Conservation (phyloP, 2,329 filamentous ascomycete genomes). For the Penicillium brasilianum region DNA sequence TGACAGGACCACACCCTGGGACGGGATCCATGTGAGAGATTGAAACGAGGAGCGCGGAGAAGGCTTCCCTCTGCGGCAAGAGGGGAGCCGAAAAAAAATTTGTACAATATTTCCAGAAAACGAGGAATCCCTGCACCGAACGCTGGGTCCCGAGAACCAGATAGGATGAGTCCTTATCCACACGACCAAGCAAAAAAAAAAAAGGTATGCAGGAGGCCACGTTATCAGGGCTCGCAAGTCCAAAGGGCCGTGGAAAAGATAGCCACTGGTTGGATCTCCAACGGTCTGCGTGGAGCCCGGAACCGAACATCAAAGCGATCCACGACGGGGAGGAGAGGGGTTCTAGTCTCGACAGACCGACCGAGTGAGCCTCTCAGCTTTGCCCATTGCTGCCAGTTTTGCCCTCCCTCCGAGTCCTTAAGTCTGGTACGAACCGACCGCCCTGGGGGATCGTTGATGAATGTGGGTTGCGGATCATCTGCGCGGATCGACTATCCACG, state of each 20-base stretch:
- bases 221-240: conserved; percentile 7
- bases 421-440: neutral
- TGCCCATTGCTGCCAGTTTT: neutral
- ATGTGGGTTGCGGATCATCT: conserved; percentile 13
- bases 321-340: neutral
- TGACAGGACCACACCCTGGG: conserved; percentile 19
- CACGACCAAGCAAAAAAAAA: neutral
- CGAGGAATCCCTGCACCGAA: conserved; percentile 18
- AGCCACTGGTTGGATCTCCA: conserved; percentile 2
- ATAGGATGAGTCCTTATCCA: conserved; percentile 21
- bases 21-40: conserved; percentile 27
- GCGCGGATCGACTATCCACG: conserved; percentile 1
- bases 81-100: conserved; percentile 4
- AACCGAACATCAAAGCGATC: conserved; percentile 8
- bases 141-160: conserved; percentile 16
- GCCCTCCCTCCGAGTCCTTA: neutral
- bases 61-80: conserved; percentile 15
- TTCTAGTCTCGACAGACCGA: neutral
- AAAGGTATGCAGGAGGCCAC: neutral
- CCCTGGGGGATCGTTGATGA: neutral
- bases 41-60: conserved; percentile 22
- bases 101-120: neutral
- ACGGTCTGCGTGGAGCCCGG: conserved; percentile 4
- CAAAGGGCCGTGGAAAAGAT: conserved; percentile 6
- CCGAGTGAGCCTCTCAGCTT: neutral